phyloP scores from a whole-genome alignment of 106 monocot species.

The Narthecium ossifragum region DNA sequence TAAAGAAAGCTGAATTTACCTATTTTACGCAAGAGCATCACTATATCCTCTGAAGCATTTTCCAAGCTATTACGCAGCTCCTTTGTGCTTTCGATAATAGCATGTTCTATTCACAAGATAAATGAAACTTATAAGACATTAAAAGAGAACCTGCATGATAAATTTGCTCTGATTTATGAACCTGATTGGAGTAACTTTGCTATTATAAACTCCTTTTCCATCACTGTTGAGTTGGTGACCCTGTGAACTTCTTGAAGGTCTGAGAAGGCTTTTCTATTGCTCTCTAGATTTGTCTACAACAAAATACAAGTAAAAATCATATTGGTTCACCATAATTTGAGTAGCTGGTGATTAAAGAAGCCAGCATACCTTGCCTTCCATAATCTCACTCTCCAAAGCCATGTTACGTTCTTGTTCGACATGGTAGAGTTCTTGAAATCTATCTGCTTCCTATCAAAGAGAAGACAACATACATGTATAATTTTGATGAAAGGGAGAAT shows the following conservation, averaged over 20 bases:
- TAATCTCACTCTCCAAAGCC: constrained; percentile 43
- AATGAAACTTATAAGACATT: too few relatives aligned
- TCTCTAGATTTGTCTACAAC: constrained; percentile 45
- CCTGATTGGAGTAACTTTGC: constrained; percentile 47
- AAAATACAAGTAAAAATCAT: background rate
- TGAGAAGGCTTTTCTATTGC: constrained; percentile 19
- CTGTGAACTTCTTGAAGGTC: constrained; percentile 43
- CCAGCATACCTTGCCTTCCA: constrained; percentile 36
- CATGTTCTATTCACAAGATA: constrained; percentile 28
- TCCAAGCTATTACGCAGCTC: constrained; percentile 35
- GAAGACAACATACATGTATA: background rate
- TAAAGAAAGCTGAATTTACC: constrained; percentile 23
- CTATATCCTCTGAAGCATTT: constrained; percentile 39
- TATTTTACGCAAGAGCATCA: constrained; percentile 37
- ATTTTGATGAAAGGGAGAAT: background rate
- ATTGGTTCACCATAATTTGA: background rate
- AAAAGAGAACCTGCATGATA: background rate
- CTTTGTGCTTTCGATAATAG: constrained; percentile 46
- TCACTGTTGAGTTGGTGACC: constrained; percentile 22
- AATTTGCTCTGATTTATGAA: constrained; percentile 10
- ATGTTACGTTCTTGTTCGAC: constrained; percentile 42
- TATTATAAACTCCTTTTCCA: constrained; percentile 71
- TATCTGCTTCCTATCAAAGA: constrained; percentile 39
- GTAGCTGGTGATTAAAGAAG: background rate
- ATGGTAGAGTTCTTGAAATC: constrained; percentile 45